These are phyloP conservation scores for Coniophora puteana DNA, from an alignment of 1,284 basidiomycete species.

Conservation along the genomic window DNA sequence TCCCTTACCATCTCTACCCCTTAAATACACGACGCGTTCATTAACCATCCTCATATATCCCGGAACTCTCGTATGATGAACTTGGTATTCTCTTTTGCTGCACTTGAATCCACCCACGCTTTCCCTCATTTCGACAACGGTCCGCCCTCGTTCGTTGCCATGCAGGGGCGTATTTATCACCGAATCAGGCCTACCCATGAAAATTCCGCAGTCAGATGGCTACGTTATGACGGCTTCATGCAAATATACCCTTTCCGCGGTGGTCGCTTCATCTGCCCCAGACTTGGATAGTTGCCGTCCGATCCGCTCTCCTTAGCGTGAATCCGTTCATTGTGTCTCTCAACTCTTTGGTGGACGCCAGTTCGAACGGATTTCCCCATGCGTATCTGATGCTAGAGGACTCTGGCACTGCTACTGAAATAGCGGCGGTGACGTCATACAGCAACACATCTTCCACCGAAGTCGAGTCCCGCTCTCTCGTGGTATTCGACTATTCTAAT, in stretches of 20 bases:
- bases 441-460: slow-evolving; percentile 20
- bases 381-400: slow-evolving; percentile 22
- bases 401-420: slow-evolving; percentile 18
- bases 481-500: slow-evolving; percentile 13
- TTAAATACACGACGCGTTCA: not conserved
- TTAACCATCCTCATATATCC: not conserved
- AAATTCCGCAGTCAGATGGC: slow-evolving; percentile 27
- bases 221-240: slow-evolving; percentile 29
- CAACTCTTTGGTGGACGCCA: not conserved
- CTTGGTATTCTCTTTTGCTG: not conserved
- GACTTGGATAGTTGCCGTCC: slow-evolving; percentile 18
- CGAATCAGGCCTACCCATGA: slow-evolving; percentile 22
- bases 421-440: slow-evolving; percentile 29
- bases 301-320: slow-evolving; percentile 13
- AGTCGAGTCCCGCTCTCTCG: slow-evolving; percentile 13
- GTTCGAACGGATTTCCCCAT: not conserved
- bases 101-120: not conserved
- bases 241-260: slow-evolving; percentile 7
- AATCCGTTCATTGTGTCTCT: slow-evolving; percentile 24
- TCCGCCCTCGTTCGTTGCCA: slow-evolving; percentile 20
- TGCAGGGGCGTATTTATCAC: slow-evolving; percentile 31
- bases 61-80: not conserved
- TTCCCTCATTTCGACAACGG: slow-evolving; percentile 18
- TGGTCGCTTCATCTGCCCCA: slow-evolving; percentile 14
- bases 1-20: not conserved